phyloP scores from a whole-genome alignment of 148 eudicot species.

The Fagopyrum esculentum region DNA sequence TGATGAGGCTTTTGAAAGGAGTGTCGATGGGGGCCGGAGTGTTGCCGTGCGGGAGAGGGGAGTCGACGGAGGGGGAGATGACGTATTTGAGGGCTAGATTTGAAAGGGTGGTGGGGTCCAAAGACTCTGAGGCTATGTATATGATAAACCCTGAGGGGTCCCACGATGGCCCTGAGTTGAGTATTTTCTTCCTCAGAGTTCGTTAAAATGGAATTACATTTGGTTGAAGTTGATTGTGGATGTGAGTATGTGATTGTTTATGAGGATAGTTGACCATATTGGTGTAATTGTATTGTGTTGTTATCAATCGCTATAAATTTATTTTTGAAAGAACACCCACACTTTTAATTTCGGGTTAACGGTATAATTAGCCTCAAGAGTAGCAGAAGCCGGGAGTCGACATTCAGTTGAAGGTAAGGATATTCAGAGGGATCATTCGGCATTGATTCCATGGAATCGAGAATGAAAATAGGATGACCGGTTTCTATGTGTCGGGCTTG shows the following conservation, averaged over 20 bases:
- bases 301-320: background rate
- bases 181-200: slow-evolving; percentile 70
- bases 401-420: no score
- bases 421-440: no score
- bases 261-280: background rate
- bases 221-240: background rate
- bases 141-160: slow-evolving; percentile 86
- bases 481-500: no score
- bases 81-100: slow-evolving; percentile 78
- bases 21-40: slow-evolving; percentile 97
- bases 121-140: slow-evolving; percentile 69
- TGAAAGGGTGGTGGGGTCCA: slow-evolving; percentile 70
- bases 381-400: no score
- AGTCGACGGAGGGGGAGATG: slow-evolving; percentile 28
- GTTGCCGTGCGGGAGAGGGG: slow-evolving; percentile 28
- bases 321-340: no score
- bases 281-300: background rate
- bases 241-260: background rate
- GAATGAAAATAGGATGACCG: no score
- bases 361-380: no score
- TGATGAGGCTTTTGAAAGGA: slow-evolving; percentile 56
- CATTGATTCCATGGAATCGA: no score
- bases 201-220: background rate
- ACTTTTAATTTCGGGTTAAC: no score
- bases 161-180: slow-evolving; percentile 54